Percentiles rank a stretch among this genome's conserved stretches.
These are phyloP conservation scores for Naganishia onofrii DNA, from an alignment of 768 basidiomycete genomes.

Conservation along the genomic window DNA sequence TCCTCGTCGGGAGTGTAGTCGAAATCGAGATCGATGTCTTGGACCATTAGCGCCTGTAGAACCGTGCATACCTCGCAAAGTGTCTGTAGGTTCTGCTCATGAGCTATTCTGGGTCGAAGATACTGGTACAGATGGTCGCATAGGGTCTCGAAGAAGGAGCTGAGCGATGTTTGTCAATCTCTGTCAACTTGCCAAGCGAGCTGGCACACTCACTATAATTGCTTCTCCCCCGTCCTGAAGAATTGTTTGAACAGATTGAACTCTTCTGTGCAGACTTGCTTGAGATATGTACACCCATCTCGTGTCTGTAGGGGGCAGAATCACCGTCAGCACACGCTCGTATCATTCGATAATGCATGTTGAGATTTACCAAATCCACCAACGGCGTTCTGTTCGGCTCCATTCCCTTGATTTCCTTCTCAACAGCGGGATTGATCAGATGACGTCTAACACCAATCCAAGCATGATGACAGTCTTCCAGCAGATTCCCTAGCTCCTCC, in stretches of 20 bases:
- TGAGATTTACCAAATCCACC: constrained; percentile 76
- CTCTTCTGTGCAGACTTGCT: constrained; percentile 85
- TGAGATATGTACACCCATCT: constrained; percentile 86
- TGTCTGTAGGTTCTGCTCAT: constrained; percentile 79
- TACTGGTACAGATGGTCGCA: constrained; percentile 96
- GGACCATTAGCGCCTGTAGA: constrained; percentile 90
- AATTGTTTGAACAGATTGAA: constrained; percentile 80
- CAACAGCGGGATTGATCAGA: constrained; percentile 69
- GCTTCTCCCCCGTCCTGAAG: constrained; percentile 79
- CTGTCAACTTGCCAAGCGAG: not conserved
- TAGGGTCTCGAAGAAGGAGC: constrained; percentile 81
- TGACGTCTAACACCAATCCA: constrained; percentile 73
- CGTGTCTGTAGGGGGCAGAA: constrained; percentile 78
- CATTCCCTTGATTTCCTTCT: constrained; percentile 76
- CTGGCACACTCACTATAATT: constrained; percentile 61
- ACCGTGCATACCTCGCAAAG: constrained; percentile 96
- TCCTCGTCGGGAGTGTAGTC: constrained; percentile 49
- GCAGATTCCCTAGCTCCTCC: constrained; percentile 74
- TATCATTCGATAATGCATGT: no score
- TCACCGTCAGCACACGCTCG: no score
- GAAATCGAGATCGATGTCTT: constrained; percentile 59
- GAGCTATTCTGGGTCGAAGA: constrained; percentile 88
- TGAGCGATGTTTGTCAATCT: constrained; percentile 47
- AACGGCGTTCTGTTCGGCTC: constrained; percentile 77
- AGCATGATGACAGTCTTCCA: constrained; percentile 81